These are phyloP conservation scores for Yarrowia bubula DNA, from an alignment of 805 yeast species.

Conservation along the genomic window DNA sequence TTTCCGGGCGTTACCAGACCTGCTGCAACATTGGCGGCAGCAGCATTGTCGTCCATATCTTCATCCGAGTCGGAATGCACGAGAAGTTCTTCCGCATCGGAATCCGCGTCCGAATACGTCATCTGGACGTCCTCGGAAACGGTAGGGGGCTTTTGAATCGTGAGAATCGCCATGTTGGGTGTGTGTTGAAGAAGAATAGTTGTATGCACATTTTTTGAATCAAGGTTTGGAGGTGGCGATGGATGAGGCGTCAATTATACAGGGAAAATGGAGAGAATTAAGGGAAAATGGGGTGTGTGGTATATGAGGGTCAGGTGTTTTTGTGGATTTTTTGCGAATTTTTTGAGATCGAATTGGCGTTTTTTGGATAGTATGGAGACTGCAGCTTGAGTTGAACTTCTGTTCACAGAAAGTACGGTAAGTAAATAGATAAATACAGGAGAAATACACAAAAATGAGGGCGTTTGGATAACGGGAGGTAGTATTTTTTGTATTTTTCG, in stretches of 20 bases:
- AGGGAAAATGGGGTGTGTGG: too few species aligned
- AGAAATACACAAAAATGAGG: too few species aligned
- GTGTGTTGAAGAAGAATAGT: neutral
- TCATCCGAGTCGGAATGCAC: neutral
- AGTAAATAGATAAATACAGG: too few species aligned
- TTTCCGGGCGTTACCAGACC: slow-evolving; percentile 91
- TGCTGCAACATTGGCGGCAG: slow-evolving; percentile 16
- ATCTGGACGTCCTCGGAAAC: slow-evolving; percentile 11
- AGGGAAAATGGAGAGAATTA: neutral
- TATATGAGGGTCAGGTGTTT: too few species aligned
- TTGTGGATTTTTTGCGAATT: too few species aligned
- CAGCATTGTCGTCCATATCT: slow-evolving; percentile 26
- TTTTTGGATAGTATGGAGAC: too few species aligned
- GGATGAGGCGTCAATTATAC: neutral
- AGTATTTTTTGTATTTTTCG: too few species aligned
- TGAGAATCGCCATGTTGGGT: slow-evolving; percentile 8
- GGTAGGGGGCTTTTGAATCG: neutral
- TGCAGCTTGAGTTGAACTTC: too few species aligned
- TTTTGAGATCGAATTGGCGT: too few species aligned
- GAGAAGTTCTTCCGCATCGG: slow-evolving; percentile 19
- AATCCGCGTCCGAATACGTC: slow-evolving; percentile 18
- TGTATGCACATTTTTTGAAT: neutral
- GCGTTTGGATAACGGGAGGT: too few species aligned
- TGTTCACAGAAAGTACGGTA: too few species aligned
- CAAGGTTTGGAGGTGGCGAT: neutral